phyloP scores from a whole-genome alignment of 371 early-diverging fungal genomes.

The Mortierella sp. region DNA sequence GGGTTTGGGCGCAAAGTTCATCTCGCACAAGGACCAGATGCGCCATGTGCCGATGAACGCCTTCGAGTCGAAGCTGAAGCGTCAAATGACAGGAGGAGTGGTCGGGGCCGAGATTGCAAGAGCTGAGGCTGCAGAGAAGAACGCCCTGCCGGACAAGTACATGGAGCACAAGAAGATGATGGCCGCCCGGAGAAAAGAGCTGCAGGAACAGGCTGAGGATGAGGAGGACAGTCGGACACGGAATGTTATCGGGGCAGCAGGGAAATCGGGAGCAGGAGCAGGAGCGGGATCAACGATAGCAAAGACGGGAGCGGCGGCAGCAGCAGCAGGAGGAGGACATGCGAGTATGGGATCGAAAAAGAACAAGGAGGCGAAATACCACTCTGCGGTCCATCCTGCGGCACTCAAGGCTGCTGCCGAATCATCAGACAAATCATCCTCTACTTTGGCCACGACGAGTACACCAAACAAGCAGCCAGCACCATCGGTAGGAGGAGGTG shows the following conservation, averaged over 20 bases:
- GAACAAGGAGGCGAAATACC: conserved; percentile 22
- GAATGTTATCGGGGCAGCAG: conserved; percentile 15
- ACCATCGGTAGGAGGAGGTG: not conserved
- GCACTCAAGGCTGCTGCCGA: conserved; percentile 17
- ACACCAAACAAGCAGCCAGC: not conserved
- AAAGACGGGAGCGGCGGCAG: not conserved
- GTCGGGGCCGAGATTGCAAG: conserved; percentile 59
- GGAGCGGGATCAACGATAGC: not conserved
- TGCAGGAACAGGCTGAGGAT: conserved; percentile 52
- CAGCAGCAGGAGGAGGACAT: not conserved
- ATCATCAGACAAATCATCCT: conserved; percentile 15
- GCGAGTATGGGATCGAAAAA: conserved; percentile 6
- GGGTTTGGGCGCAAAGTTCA: conserved; percentile 70
- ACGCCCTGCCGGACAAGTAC: conserved; percentile 56
- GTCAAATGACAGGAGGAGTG: conserved; percentile 54
- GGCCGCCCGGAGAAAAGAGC: conserved; percentile 50
- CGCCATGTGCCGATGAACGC: conserved; percentile 58
- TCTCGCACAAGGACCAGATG: conserved; percentile 71
- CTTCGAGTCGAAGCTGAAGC: conserved; percentile 54
- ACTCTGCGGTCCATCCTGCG: conserved; percentile 43
- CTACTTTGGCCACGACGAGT: conserved; percentile 13
- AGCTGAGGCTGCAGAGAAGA: conserved; percentile 65
- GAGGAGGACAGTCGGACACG: conserved; percentile 65
- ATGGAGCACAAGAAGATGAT: conserved; percentile 50
- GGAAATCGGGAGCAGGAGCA: not conserved